Evolutionary conservation across 768 basidiomycete genomes (phyloP), one percentile per base, ranked within the genome.

Genomic region (Ramaria sp.): DNA sequence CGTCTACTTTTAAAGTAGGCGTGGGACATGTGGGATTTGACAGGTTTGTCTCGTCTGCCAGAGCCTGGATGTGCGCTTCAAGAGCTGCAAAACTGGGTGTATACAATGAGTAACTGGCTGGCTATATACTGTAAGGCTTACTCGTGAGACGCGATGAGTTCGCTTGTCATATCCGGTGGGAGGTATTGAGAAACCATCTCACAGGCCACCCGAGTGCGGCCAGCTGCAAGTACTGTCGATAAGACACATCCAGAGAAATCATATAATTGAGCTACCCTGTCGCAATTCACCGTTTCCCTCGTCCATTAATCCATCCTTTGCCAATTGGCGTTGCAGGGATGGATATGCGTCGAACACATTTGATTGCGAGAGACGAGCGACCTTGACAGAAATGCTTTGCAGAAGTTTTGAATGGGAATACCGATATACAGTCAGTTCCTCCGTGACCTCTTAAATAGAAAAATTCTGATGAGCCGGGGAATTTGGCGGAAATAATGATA

Each of bases 111-210:
- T n/a, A 48, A 54, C 60, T 22, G 17, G 30, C 19, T 54, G 34
- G 54, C 17, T 10, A 4, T 43, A 41, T 47, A 54, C 42, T 3
- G 53, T 30, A 31, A 30, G 45, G 20, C 90, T 55, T 62, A 94
- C 92, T 93, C 84, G 63, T 90, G 93, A 78, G 79, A 1, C 76
- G 73, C 3, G 81, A n/a, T 17, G 15, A 92, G 67, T 7, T 63
- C 67, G 4, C 62, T 68, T 15, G 72, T 72, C 12, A 83, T 64
- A 17, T 73, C 72, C 9, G 73, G 64, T 0, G 85, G 72, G 17
- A 90, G 68, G 64, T 93, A 94, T 61, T 94, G 90, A 1, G 79
- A 74, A 20, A 94, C 55, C 17, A 92, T 68, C 60, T 94, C 87
- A 62, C 88, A 88, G 11, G 86, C 79, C 6, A 80, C 75, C 53